Evolutionary conservation across 1,284 basidiomycete species (phyloP).

Genomic region (Phylloporus gajari): DNA sequence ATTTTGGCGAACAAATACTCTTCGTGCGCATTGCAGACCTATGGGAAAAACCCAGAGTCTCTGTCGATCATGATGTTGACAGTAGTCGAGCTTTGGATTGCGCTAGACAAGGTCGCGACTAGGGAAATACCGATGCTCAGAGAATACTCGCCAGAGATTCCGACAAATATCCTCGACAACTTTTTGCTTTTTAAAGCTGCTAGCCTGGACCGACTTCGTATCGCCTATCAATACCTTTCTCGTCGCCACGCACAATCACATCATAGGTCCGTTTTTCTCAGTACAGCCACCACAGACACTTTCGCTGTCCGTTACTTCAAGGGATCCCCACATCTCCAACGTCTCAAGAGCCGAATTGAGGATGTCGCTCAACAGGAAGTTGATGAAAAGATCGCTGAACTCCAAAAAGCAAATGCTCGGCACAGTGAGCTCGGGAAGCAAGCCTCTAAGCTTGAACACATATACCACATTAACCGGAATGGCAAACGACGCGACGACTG

Average conservation of each 20-base stretch:
- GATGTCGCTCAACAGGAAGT: constrained; percentile 30
- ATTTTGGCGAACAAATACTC: constrained; percentile 44
- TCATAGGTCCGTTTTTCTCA: constrained; percentile 33
- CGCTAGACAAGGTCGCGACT: constrained; percentile 51
- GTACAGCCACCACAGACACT: constrained; percentile 20
- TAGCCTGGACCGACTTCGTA: constrained; percentile 39
- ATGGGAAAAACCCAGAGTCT: constrained; percentile 52
- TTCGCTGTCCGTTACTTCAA: constrained; percentile 48
- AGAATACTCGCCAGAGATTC: constrained; percentile 57
- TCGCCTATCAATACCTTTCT: constrained; percentile 44
- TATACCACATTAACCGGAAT: neutral
- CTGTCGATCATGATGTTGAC: constrained; percentile 57
- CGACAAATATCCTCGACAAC: constrained; percentile 45
- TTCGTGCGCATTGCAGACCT: constrained; percentile 36
- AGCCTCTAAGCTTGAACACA: constrained; percentile 14
- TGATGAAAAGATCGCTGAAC: constrained; percentile 36
- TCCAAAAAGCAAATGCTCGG: constrained; percentile 28
- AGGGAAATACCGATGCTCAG: constrained; percentile 48
- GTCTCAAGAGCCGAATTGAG: constrained; percentile 43
- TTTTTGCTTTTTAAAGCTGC: constrained; percentile 49
- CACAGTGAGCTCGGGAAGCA: constrained; percentile 27
- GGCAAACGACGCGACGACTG: neutral
- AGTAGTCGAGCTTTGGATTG: constrained; percentile 44
- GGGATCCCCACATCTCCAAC: constrained; percentile 26
- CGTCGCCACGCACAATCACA: constrained; percentile 34